Percentiles rank a stretch among this genome's conserved stretches.
Evolutionary conservation across 2,329 filamentous ascomycete species (phyloP).

Genomic region (Tolypocladium cylindrosporum): DNA sequence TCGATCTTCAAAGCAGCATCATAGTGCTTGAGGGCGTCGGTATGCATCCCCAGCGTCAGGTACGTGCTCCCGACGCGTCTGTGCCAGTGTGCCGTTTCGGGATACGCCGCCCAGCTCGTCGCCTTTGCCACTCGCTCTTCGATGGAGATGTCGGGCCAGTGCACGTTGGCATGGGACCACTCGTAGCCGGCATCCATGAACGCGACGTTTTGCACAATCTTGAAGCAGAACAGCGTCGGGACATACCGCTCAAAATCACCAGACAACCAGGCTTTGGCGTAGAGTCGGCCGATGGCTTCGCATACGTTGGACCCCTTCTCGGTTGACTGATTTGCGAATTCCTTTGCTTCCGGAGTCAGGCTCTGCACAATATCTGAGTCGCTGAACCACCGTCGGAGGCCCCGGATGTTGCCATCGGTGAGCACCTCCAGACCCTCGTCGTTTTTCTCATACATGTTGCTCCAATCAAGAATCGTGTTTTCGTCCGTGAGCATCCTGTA

Average conservation of each 20-base stretch:
- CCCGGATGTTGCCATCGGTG: conserved; percentile 26
- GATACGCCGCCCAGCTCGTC: conserved; percentile 23
- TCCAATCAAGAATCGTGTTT: conserved; percentile 27
- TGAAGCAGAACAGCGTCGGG: conserved; percentile 30
- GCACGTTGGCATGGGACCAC: conserved; percentile 23
- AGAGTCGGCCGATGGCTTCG: conserved; percentile 26
- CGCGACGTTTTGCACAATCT: conserved; percentile 30
- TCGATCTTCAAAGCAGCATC: conserved; percentile 25
- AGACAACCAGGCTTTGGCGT: conserved; percentile 28
- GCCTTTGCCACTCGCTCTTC: conserved; percentile 24
- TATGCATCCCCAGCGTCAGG: conserved; percentile 23
- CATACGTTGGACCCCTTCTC: conserved; percentile 19
- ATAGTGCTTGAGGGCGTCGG: conserved; percentile 24
- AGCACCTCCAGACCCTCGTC: conserved; percentile 32
- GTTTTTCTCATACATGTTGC: conserved; percentile 27
- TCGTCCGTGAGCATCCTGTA: conserved; percentile 27
- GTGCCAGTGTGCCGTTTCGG: conserved; percentile 25
- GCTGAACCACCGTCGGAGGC: conserved; percentile 24
- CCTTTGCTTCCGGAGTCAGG: conserved; percentile 16
- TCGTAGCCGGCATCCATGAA: conserved; percentile 26
- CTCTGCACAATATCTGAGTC: conserved; percentile 20
- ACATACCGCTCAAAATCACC: conserved; percentile 23
- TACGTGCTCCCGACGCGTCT: conserved; percentile 30
- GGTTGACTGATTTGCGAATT: conserved; percentile 18
- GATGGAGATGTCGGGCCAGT: conserved; percentile 26